phyloP scores from a whole-genome alignment of 2,329 filamentous ascomycete species.

The Aspergillus cejpii region DNA sequence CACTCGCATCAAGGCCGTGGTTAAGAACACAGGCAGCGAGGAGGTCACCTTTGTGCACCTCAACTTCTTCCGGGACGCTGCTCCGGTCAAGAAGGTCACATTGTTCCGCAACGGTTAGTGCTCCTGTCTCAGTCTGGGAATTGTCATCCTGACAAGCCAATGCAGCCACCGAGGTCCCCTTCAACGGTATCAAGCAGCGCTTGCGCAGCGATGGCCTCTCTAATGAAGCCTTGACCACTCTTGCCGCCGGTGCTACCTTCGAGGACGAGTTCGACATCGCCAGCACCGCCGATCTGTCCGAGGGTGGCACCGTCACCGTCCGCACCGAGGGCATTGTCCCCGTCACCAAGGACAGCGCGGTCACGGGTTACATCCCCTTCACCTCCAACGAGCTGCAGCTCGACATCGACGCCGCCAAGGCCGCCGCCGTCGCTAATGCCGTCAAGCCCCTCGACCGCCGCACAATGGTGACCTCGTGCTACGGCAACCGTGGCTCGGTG shows the following conservation, averaged over 20 bases:
- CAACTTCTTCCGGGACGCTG: conserved; percentile 32
- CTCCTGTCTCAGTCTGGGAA: not conserved
- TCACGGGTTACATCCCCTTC: conserved; percentile 52
- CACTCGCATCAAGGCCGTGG: conserved; percentile 32
- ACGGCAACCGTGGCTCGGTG: conserved; percentile 41
- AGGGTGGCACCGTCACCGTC: conserved; percentile 52
- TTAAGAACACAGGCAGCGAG: conserved; percentile 32
- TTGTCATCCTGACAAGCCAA: conserved; percentile 6
- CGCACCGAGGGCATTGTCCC: conserved; percentile 52
- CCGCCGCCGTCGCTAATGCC: conserved; percentile 46
- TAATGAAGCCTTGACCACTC: conserved; percentile 24
- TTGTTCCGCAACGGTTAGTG: conserved; percentile 28
- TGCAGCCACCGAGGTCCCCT: conserved; percentile 26
- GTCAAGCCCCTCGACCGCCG: conserved; percentile 43
- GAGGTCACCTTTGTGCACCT: conserved; percentile 32
- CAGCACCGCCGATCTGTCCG: conserved; percentile 36
- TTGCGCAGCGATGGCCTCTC: conserved; percentile 25
- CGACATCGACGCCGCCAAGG: conserved; percentile 51
- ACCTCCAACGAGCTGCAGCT: conserved; percentile 54
- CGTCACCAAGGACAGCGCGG: conserved; percentile 47
- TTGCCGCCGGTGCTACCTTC: conserved; percentile 25
- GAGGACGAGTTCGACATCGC: conserved; percentile 35
- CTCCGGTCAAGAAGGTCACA: conserved; percentile 33
- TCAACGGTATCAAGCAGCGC: conserved; percentile 29
- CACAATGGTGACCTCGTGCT: conserved; percentile 50